A percentile compares a stretch with the other conserved stretches of the same genome.
Evolutionary conservation across 2,329 filamentous ascomycete species (phyloP).

Genomic region (Lecanicillium sp.): DNA sequence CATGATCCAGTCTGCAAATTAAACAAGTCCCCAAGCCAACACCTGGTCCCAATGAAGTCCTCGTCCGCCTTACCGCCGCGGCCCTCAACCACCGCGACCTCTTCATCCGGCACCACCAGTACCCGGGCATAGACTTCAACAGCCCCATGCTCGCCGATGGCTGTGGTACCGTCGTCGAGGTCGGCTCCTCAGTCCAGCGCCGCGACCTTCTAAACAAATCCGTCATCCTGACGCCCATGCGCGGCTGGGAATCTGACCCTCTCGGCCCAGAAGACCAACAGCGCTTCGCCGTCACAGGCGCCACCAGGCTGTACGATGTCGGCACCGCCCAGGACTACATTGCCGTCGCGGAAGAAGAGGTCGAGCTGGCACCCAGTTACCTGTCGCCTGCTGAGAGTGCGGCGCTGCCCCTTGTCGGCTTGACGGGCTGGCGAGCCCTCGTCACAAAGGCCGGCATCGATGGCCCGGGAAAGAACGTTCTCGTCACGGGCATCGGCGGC

Average conservation of each 20-base stretch:
- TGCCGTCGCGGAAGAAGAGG: conserved; percentile 59
- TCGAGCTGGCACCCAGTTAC: conserved; percentile 70
- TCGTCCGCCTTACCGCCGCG: conserved; percentile 69
- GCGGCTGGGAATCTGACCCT: conserved; percentile 65
- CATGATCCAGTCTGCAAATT: conserved; percentile 52
- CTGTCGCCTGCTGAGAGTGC: conserved; percentile 68
- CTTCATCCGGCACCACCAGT: conserved; percentile 87
- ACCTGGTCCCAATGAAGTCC: conserved; percentile 59
- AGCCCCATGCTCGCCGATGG: conserved; percentile 78
- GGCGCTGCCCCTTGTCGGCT: conserved; percentile 73
- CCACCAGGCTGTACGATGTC: conserved; percentile 49
- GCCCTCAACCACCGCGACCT: conserved; percentile 93
- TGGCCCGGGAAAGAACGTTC: conserved; percentile 60
- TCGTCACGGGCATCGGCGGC: conserved; percentile 88
- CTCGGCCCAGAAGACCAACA: conserved; percentile 62
- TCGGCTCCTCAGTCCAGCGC: conserved; percentile 41
- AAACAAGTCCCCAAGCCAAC: conserved; percentile 55
- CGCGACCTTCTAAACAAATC: conserved; percentile 48
- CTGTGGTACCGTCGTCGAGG: conserved; percentile 61
- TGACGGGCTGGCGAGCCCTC: conserved; percentile 84
- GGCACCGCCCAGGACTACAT: conserved; percentile 73
- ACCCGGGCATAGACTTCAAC: conserved; percentile 75
- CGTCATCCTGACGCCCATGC: conserved; percentile 71
- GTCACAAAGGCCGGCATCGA: conserved; percentile 68
- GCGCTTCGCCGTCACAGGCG: conserved; percentile 60